A percentile compares a stretch with the other conserved stretches of the same genome.
Conservation (phyloP, 768 basidiomycete species). For the Rhizopogon rudus region DNA sequence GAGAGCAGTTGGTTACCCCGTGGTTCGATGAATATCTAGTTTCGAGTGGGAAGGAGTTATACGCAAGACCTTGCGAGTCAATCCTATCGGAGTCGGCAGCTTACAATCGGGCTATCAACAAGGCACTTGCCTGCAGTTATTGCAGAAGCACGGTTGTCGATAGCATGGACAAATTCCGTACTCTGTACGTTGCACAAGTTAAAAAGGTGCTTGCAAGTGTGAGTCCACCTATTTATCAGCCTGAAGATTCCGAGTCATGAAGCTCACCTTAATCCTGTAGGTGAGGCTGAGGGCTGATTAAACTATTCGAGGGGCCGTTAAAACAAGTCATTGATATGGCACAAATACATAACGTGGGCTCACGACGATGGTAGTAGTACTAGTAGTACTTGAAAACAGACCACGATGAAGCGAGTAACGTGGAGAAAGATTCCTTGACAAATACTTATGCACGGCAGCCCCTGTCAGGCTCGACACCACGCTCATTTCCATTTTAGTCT, state of each 20-base stretch:
- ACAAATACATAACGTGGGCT: too few relatives aligned
- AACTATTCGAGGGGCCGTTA: too few relatives aligned
- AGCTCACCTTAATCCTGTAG: slow-evolving; percentile 2
- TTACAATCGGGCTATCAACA: background rate
- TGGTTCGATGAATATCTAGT: slow-evolving; percentile 2
- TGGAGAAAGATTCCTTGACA: too few relatives aligned
- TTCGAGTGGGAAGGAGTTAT: background rate
- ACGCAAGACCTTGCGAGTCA: background rate
- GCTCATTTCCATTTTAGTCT: background rate
- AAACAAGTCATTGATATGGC: too few relatives aligned
- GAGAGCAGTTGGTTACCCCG: background rate
- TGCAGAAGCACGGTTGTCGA: background rate
- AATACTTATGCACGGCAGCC: too few relatives aligned
- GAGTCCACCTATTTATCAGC: background rate
- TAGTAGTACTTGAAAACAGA: too few relatives aligned
- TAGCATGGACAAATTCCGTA: background rate
- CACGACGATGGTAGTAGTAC: too few relatives aligned
- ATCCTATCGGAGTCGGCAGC: background rate
- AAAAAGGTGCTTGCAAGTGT: background rate
- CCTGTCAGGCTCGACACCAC: background rate
- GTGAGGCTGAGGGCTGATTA: background rate
- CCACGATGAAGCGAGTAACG: too few relatives aligned
- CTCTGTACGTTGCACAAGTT: background rate
- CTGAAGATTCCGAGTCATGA: background rate
- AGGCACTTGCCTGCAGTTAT: background rate